Base-by-base conservation (phyloP, 257 asterid genomes). In the Solanum piurae region DNA sequence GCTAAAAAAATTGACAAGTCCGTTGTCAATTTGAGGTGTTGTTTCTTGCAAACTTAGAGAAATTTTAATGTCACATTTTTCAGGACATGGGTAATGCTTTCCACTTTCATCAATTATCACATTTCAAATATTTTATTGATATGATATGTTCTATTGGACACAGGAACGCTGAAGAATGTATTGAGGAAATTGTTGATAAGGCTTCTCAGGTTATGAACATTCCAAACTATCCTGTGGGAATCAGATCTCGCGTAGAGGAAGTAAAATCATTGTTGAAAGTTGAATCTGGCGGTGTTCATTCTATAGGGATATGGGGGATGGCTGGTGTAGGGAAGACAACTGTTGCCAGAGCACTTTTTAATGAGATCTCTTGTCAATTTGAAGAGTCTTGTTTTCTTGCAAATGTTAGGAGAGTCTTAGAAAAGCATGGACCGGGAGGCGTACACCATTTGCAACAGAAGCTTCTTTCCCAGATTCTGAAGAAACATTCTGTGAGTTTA, bases 291-390 rank as follows among this genome's bases (percentile, higher is more conserved):
- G 76, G 40, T 18, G 88, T 86, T 55, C 23, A 83, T 25, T 86
- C 12, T 58, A 12, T 86, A 0, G 86, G 88, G 62, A 3, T 86
- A 44, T 38, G 37, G 29, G 88, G 85, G 8, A 40, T 20, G 83
- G 82, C 36, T 12, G 88, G 88, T 16, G 62, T 86, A 3, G 88
- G 88, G 82, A 86, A 74, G 69, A 86, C 85, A 86, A 52, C 88
- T 0, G 14, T 86, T 23, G 86, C 77, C 14, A 74, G 86, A 86
- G 64, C 9, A 20, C 0, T 58, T 23, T 86, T 73, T 58, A 18
- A 86, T 7, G 21, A 75, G 7, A 20, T 74, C 33, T 46, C 40
- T 6, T 5, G 38, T 23, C 20, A 74, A 36, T 86, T 75, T 68
- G 83, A 86, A 42, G 88, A 12, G 9, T 21, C 33, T 71, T 68